Evolutionary conservation across 75 land plant species (phyloP), one percentile per base, ranked within the genome.

Genomic region (Cunninghamia lanceolata): DNA sequence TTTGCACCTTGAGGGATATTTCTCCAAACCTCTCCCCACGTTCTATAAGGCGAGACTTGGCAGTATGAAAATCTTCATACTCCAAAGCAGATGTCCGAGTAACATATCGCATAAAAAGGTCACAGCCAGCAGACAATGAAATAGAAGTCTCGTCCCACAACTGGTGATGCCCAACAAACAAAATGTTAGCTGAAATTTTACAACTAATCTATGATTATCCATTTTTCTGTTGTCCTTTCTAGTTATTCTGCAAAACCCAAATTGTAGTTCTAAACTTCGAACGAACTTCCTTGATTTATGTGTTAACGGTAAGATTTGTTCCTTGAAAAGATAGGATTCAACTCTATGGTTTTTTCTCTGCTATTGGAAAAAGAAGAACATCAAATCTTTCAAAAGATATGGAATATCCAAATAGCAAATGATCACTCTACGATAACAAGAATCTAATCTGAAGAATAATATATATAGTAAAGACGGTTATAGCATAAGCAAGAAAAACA

Each of bases 21-120:
- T 97, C 99, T 11, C 98, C 98, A 89, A 97, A 97, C 77, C 93
- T 95, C 86, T 97, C 99, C 4, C 95, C 99, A 70, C 99, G 94
- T 86, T 97, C 99, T 85, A 97, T 96, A 84, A 97, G 88, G 32
- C 99, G 98, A 75, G 94, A 89, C 68, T 93, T 97, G 39, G 95
- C 99, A 75, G 98, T 95, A 84, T 88, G 85, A 68, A 97, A 94
- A 81, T 97, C 94, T 89, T 97, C 99, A 87, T 97, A 96, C 87
- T 97, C 99, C 86, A 97, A 86, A 11, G 99, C 99, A 28, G 95
- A 90, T 34, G 99, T 97, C 83, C 99, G 90, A 25, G 99, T 97
- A 5, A 97, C 99, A 88, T 97, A 97, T n/a, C 97, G 91, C 94
- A 94, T 93, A 89, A 97, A 97, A 71, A 97, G 90, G 87, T 97